Evolutionary conservation across 768 basidiomycete species (phyloP).

Genomic region (Boletus sensibilis): DNA sequence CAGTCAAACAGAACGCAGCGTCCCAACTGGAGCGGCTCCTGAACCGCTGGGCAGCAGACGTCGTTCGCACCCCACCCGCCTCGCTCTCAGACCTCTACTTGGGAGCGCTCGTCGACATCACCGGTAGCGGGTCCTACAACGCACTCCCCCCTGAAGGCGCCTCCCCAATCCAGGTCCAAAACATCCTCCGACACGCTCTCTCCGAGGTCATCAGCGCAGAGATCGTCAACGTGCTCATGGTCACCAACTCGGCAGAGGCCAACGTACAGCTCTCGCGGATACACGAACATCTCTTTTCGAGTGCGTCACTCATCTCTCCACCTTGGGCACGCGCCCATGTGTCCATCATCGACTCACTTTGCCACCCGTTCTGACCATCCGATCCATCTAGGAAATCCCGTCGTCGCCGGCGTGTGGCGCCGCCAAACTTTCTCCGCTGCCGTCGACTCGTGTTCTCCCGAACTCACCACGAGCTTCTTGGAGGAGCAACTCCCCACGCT

Average conservation of each 20-base stretch:
- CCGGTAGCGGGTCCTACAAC: slow-evolving; percentile 42
- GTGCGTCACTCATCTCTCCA: slow-evolving; percentile 47
- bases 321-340: not conserved
- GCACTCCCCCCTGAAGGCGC: slow-evolving; percentile 39
- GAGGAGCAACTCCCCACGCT: slow-evolving; percentile 70
- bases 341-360: not conserved
- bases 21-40: slow-evolving; percentile 79
- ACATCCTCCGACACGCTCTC: slow-evolving; percentile 76
- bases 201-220: slow-evolving; percentile 72
- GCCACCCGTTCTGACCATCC: not conserved
- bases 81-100: slow-evolving; percentile 53
- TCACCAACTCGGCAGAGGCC: slow-evolving; percentile 82
- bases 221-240: slow-evolving; percentile 80
- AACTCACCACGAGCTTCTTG: slow-evolving; percentile 67
- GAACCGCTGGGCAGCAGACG: slow-evolving; percentile 85
- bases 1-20: slow-evolving; percentile 60
- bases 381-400: slow-evolving; percentile 66
- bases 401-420: slow-evolving; percentile 88
- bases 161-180: slow-evolving; percentile 73
- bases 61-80: slow-evolving; percentile 56
- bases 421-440: slow-evolving; percentile 88
- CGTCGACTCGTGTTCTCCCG: slow-evolving; percentile 71
- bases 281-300: slow-evolving; percentile 83
- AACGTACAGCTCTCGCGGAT: slow-evolving; percentile 83
- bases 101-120: slow-evolving; percentile 60